Evolutionary conservation across 2,329 filamentous ascomycete species (phyloP).

Genomic region (Clathrospora elynae): DNA sequence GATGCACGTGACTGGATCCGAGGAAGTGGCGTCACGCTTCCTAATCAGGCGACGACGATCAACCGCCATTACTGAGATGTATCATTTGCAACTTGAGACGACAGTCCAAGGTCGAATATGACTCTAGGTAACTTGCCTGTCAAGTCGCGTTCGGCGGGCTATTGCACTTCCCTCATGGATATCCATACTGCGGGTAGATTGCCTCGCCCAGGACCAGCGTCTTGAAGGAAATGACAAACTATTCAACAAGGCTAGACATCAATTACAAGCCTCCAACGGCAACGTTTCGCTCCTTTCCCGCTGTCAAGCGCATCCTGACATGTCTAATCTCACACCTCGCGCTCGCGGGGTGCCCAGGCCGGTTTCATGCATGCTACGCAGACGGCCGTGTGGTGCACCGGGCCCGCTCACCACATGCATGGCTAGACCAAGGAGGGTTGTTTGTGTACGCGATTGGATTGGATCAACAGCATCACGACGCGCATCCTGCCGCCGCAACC

Average conservation of each 20-base stretch:
- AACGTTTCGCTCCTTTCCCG: not conserved
- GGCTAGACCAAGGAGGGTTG: slow-evolving; percentile 14
- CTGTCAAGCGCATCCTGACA: not conserved
- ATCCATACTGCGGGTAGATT: no score
- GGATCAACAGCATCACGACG: slow-evolving; percentile 7
- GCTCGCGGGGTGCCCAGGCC: slow-evolving; percentile 8
- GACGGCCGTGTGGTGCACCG: slow-evolving; percentile 13
- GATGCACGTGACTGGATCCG: slow-evolving; percentile 15
- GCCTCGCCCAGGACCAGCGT: no score
- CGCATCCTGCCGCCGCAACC: no score
- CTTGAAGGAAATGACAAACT: no score
- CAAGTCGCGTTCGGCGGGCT: no score
- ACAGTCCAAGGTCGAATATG: no score
- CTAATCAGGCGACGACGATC: not conserved
- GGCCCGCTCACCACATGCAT: slow-evolving; percentile 20
- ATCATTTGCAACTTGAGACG: no score
- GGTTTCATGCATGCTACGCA: no score
- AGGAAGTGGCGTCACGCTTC: slow-evolving; percentile 17
- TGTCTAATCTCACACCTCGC: not conserved
- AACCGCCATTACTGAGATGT: no score
- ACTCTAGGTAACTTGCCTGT: no score
- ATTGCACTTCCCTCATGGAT: no score
- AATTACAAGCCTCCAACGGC: not conserved
- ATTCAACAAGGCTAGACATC: no score
- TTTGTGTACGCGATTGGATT: slow-evolving; percentile 21